Evolutionary conservation across 75 land plant species (phyloP).

Genomic region (Sequoiadendron giganteum): DNA sequence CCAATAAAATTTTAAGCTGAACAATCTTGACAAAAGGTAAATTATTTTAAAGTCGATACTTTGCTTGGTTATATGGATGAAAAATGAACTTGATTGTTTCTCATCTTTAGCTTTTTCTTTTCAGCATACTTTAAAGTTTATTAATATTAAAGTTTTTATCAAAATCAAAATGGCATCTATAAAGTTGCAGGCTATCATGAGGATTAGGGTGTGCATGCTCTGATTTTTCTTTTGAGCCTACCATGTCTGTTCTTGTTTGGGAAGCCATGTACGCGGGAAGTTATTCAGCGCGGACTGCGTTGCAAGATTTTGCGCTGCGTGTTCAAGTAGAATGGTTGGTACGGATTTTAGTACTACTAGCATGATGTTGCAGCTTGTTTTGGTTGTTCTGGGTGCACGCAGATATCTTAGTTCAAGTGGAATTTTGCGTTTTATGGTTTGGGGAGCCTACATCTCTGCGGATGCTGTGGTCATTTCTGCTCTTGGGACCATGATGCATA

Average conservation of each 20-base stretch:
- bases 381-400: neutral
- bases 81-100: too few relatives aligned
- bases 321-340: neutral
- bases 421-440: neutral
- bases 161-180: too few relatives aligned
- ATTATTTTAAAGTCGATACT: too few relatives aligned
- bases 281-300: neutral
- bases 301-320: neutral
- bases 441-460: conserved; percentile 18
- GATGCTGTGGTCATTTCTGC: conserved; percentile 16
- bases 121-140: too few relatives aligned
- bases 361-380: conserved; percentile 7
- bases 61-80: too few relatives aligned
- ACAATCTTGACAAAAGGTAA: too few relatives aligned
- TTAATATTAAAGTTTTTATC: too few relatives aligned
- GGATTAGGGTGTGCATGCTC: too few relatives aligned
- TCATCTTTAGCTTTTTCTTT: too few relatives aligned
- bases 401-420: neutral
- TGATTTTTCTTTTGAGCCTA: too few relatives aligned
- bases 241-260: neutral
- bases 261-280: neutral
- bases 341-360: neutral
- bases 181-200: too few relatives aligned
- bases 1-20: too few relatives aligned
- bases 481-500: conserved; percentile 11